Conservation (phyloP, 441 rosid genomes). For the Gossypium aridum region DNA sequence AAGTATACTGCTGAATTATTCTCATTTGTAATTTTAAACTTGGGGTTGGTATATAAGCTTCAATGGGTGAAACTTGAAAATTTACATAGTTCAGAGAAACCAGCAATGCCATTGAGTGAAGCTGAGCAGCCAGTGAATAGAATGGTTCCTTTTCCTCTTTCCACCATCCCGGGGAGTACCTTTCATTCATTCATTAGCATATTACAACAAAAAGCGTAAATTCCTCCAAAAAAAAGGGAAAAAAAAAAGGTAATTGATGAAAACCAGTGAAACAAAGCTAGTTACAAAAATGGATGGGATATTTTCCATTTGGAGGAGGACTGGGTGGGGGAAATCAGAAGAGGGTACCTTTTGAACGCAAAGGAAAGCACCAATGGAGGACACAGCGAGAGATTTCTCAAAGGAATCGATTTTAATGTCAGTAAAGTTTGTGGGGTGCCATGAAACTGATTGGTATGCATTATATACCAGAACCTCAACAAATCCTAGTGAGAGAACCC, state of each 20-base stretch:
- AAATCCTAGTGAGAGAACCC: conserved; percentile 85
- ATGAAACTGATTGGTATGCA: conserved; percentile 52
- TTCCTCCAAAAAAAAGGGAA: not conserved
- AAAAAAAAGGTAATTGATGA: not conserved
- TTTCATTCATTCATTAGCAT: conserved; percentile 2
- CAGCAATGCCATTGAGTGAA: conserved; percentile 74
- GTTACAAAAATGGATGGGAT: not conserved
- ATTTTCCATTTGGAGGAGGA: not conserved
- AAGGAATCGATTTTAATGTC: conserved; percentile 67
- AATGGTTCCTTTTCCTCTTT: conserved; percentile 84
- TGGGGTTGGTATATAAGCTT: not conserved
- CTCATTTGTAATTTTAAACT: not conserved
- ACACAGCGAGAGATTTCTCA: conserved; percentile 65
- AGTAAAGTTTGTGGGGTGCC: conserved; percentile 51
- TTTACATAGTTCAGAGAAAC: conserved; percentile 86
- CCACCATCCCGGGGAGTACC: conserved; percentile 92
- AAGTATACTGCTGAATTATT: not conserved
- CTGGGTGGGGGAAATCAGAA: not conserved
- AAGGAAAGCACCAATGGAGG: conserved; percentile 69
- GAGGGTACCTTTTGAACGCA: conserved; percentile 75
- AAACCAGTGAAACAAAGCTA: not conserved
- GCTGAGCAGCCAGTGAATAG: conserved; percentile 91
- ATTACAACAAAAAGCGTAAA: not conserved
- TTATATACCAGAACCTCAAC: conserved; percentile 86
- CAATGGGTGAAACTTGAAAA: not conserved